Conservation (phyloP, 192 early-diverging fungal species). For the Coemansia sp. region DNA sequence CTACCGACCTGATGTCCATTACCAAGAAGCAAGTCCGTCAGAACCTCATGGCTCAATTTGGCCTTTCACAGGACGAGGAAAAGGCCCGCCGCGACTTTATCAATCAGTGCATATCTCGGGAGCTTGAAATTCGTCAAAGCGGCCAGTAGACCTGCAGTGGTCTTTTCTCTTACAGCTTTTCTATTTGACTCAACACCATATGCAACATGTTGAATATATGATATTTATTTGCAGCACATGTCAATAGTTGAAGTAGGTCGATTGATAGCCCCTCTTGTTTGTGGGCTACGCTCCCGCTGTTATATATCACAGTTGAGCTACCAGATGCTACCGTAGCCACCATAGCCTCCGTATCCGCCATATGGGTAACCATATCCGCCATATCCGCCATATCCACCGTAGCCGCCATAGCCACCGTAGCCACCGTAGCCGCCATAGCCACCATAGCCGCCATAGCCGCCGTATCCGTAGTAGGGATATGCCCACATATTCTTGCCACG, state of each 20-base stretch:
- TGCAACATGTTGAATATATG: neutral
- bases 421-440: conserved; percentile 18
- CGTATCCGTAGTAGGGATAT: conserved; percentile 48
- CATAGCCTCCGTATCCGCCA: conserved; percentile 24
- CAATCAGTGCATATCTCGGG: conserved; percentile 76
- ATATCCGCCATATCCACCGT: conserved; percentile 32
- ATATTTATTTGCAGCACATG: neutral
- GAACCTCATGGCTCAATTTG: conserved; percentile 77
- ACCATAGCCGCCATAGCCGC: conserved; percentile 22
- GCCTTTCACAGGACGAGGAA: conserved; percentile 70
- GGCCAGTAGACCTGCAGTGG: neutral
- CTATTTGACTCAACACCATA: neutral
- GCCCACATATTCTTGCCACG: conserved; percentile 57
- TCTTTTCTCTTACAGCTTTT: conserved; percentile 5
- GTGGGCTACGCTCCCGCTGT: neutral
- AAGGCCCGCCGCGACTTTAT: conserved; percentile 82
- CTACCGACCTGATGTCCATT: conserved; percentile 95
- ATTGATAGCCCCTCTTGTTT: neutral
- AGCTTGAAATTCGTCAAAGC: conserved; percentile 41
- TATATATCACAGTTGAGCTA: neutral
- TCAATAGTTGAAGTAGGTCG: neutral
- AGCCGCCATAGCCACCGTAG: conserved; percentile 19
- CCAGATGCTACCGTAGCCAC: conserved; percentile 8
- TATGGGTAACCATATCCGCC: conserved; percentile 38
- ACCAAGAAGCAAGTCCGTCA: conserved; percentile 99